Percentiles rank a stretch among this genome's conserved stretches.
Evolutionary conservation across 2,329 filamentous ascomycete species (phyloP).

Genomic region (Microsporum ferrugineum): DNA sequence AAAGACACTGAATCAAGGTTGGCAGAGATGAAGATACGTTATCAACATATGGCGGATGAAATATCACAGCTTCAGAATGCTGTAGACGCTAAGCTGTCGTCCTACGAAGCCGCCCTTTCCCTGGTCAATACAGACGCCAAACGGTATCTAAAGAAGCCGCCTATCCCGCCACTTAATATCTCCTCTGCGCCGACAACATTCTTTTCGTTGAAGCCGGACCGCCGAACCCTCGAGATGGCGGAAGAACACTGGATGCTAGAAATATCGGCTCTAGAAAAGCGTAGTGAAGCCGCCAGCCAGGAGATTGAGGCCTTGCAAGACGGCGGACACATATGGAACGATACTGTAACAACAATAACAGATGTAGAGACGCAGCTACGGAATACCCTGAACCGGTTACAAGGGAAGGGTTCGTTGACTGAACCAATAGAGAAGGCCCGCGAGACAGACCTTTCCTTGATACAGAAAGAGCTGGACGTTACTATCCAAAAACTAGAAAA

Average conservation of each 20-base stretch:
- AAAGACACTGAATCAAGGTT: slow-evolving; percentile 46
- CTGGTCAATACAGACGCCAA: slow-evolving; percentile 45
- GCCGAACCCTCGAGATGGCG: slow-evolving; percentile 50
- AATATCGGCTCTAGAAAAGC: slow-evolving; percentile 33
- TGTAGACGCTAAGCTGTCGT: slow-evolving; percentile 47
- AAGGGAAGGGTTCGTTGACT: slow-evolving; percentile 10
- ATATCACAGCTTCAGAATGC: slow-evolving; percentile 45
- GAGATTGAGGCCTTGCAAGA: slow-evolving; percentile 49
- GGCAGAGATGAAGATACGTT: slow-evolving; percentile 43
- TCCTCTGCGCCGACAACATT: slow-evolving; percentile 30
- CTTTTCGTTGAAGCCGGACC: slow-evolving; percentile 42
- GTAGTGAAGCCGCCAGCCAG: slow-evolving; percentile 37
- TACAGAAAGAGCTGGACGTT: slow-evolving; percentile 37
- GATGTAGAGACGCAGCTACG: slow-evolving; percentile 40
- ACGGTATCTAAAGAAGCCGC: slow-evolving; percentile 41
- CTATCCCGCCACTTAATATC: slow-evolving; percentile 29
- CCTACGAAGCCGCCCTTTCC: slow-evolving; percentile 45
- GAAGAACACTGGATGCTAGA: slow-evolving; percentile 46
- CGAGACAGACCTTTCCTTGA: slow-evolving; percentile 12
- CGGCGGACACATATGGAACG: slow-evolving; percentile 48
- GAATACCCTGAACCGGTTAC: slow-evolving; percentile 28
- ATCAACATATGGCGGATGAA: slow-evolving; percentile 42
- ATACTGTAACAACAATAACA: slow-evolving; percentile 41
- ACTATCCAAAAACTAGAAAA: slow-evolving; percentile 39
- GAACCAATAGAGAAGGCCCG: not conserved